Conservation (phyloP, 139 green algal species). For the Eudorina sp. region DNA sequence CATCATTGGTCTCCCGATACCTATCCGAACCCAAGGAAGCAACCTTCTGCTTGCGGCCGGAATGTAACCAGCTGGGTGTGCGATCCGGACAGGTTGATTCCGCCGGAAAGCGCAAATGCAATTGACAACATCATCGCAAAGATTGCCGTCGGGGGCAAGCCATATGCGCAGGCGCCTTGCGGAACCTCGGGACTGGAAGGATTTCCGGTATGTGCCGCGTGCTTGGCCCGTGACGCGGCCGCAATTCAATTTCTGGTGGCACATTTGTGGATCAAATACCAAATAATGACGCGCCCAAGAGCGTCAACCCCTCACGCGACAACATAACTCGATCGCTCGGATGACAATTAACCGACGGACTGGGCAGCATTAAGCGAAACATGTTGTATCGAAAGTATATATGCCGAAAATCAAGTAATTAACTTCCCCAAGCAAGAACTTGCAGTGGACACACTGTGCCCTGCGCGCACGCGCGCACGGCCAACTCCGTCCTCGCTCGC, state of each 20-base stretch:
- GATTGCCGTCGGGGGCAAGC: slow-evolving; percentile 52
- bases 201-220: slow-evolving; percentile 67
- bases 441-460: no score
- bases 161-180: slow-evolving; percentile 52
- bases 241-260: no score
- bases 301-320: no score
- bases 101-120: background rate
- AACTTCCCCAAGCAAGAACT: no score
- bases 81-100: background rate
- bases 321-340: no score
- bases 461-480: no score
- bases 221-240: no score
- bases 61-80: background rate
- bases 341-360: no score
- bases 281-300: no score
- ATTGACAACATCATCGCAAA: background rate
- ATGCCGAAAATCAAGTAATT: no score
- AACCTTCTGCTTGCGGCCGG: background rate
- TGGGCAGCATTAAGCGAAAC: background rate
- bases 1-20: background rate
- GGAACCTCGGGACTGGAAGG: slow-evolving; percentile 48
- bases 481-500: no score
- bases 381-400: background rate
- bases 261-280: no score
- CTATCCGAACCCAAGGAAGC: background rate